These are phyloP conservation scores for Solioccasus polychromus DNA, from an alignment of 768 basidiomycete species.

Conservation along the genomic window DNA sequence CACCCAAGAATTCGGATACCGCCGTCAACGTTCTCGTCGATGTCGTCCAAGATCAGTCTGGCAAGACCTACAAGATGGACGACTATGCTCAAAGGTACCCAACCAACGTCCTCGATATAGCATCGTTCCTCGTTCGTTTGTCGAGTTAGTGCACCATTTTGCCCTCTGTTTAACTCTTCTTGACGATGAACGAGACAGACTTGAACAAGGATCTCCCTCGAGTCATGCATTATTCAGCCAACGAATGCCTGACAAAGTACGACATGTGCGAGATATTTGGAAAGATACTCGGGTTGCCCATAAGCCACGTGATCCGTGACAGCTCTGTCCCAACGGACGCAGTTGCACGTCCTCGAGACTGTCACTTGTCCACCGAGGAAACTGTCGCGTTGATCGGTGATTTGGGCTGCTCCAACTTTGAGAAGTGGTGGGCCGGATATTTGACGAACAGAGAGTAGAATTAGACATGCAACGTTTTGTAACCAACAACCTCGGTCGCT, in stretches of 20 bases:
- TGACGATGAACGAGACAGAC: slow-evolving; percentile 25
- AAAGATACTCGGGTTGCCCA: slow-evolving; percentile 63
- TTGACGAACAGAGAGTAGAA: slow-evolving; percentile 26
- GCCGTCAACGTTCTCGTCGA: slow-evolving; percentile 90
- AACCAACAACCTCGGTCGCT: background rate
- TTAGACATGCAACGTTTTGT: slow-evolving; percentile 11
- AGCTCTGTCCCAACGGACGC: slow-evolving; percentile 63
- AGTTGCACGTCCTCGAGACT: slow-evolving; percentile 76
- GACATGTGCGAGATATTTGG: slow-evolving; percentile 84
- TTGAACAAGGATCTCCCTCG: slow-evolving; percentile 33
- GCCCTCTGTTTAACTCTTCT: background rate
- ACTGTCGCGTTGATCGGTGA: slow-evolving; percentile 66
- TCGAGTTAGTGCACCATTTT: slow-evolving; percentile 44
- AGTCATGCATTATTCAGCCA: slow-evolving; percentile 83
- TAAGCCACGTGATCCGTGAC: slow-evolving; percentile 74
- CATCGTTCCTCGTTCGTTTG: slow-evolving; percentile 76
- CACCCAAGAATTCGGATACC: slow-evolving; percentile 79
- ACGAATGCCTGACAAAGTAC: slow-evolving; percentile 88
- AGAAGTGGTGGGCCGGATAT: slow-evolving; percentile 77
- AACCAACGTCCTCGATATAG: slow-evolving; percentile 87
- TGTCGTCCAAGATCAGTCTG: slow-evolving; percentile 81
- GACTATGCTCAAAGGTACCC: slow-evolving; percentile 91
- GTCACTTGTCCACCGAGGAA: slow-evolving; percentile 71
- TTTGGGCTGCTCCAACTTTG: slow-evolving; percentile 68
- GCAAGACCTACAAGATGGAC: slow-evolving; percentile 93